Conservation (phyloP, 2,329 filamentous ascomycete species). For the Rosellinia necatrix region DNA sequence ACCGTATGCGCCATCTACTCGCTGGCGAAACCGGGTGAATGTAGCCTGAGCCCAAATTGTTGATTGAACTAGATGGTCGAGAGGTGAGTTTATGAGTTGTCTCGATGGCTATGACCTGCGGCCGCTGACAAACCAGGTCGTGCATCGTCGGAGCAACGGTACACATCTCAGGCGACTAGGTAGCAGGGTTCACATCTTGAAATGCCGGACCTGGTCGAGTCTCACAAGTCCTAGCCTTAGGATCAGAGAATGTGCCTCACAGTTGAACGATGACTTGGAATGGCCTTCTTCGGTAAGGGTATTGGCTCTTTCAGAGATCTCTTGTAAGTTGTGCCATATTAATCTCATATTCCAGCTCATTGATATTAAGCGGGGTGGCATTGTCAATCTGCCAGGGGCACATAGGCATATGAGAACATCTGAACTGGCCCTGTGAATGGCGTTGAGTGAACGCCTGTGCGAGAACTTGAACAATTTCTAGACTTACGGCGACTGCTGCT, state of each 20-base stretch:
- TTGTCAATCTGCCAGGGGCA: background rate
- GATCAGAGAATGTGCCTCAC: background rate
- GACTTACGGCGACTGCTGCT: too few species aligned
- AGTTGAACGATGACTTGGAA: background rate
- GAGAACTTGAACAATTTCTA: too few species aligned
- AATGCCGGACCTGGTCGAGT: background rate
- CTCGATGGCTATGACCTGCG: too few species aligned
- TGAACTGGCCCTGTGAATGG: background rate
- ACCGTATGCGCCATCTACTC: too few species aligned
- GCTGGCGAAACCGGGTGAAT: too few species aligned
- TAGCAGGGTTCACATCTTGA: background rate
- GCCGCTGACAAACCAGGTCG: too few species aligned
- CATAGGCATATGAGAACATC: background rate
- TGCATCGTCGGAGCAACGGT: too few species aligned
- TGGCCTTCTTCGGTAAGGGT: background rate
- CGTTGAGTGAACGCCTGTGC: too few species aligned
- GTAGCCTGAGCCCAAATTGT: too few species aligned
- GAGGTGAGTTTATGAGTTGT: too few species aligned
- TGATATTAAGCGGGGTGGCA: background rate
- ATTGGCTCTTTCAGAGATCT: background rate
- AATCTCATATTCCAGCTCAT: background rate
- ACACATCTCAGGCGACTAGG: too few species aligned
- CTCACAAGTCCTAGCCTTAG: background rate
- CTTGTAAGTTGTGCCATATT: background rate
- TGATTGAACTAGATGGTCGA: too few species aligned